Evolutionary conservation across 2,329 filamentous ascomycete species (phyloP), one percentile per base, ranked within the genome.

Genomic region (Claviceps purpurea): DNA sequence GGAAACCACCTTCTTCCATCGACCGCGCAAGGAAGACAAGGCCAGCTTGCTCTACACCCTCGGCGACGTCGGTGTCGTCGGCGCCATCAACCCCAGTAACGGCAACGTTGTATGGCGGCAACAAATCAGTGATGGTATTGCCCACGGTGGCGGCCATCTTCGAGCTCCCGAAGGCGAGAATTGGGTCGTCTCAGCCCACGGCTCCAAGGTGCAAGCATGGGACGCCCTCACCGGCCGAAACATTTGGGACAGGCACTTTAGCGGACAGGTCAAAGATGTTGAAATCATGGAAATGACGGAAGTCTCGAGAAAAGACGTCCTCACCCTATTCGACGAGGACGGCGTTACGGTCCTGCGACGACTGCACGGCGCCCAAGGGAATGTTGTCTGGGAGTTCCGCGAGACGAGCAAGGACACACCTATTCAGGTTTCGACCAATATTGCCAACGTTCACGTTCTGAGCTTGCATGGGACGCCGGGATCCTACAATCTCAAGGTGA

Each of bases 1-100:
- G 65, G 81, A 87, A 56, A 87, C 88, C 55, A 96, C 91, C 60
- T 94, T 97, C 77, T 97, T 97, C 79, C 89, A 96, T 71, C 85
- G 84, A 60, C 91, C 93, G 41, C 78, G 85, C 62, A 77, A 80
- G 56, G 80, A 84, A 59, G 90, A 91, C 56, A 89, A 87, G 67
- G 90, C 90, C 39, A 91, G 87, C 51, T 76, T 98, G 40, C 77
- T 98, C 50, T 98, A 96, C 67, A 94, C 93, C 0, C 73, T 97
- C 45, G 94, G 88, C 57, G 87, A 96, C 53, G 77, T 89, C 48
- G 81, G 83, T 40, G 79, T 96, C 2, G 69, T 98, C 18, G 93
- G 88, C 48, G 91, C 91, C 1, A 77, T 97, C 47, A 94, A 96
- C 61, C 93, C 93, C 1, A 85, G 83, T 64, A 90, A 85, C 63